Conservation (phyloP, 768 basidiomycete species). For the Mycena kentingensis region DNA sequence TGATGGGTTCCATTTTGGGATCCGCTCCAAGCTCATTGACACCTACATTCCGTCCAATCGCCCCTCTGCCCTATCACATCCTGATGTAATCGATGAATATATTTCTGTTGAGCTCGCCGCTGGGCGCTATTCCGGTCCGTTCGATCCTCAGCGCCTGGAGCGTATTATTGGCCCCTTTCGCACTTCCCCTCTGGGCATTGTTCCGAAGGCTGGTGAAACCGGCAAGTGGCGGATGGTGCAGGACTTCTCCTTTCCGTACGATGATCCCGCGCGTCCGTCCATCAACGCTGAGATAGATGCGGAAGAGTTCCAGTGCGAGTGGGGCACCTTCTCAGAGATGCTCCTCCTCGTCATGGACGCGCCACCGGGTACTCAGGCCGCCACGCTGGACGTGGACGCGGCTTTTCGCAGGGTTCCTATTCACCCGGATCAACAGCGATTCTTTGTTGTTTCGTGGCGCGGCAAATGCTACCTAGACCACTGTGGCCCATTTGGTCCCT, state of each 20-base stretch:
- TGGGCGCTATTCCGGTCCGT: conserved; percentile 18
- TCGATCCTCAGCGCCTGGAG: conserved; percentile 4
- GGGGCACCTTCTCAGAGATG: conserved; percentile 33
- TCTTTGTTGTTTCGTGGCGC: conserved; percentile 26
- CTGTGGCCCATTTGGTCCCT: conserved; percentile 28
- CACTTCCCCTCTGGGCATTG: conserved; percentile 28
- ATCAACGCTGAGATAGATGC: conserved; percentile 29
- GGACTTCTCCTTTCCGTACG: conserved; percentile 17
- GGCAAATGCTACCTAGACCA: conserved; percentile 31
- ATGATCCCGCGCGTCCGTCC: conserved; percentile 17
- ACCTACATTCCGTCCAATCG: conserved; percentile 29
- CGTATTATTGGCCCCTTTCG: conserved; percentile 26
- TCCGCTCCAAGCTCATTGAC: conserved; percentile 1
- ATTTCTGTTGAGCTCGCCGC: conserved; percentile 14
- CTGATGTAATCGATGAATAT: conserved; percentile 14
- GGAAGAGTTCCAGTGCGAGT: conserved; percentile 26
- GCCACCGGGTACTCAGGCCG: conserved; percentile 35
- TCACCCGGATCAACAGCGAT: conserved; percentile 25
- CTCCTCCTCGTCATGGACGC: conserved; percentile 26
- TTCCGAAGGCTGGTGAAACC: conserved; percentile 15
- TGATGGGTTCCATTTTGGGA: conserved; percentile 28
- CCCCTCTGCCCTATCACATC: conserved; percentile 17
- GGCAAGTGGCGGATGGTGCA: conserved; percentile 27
- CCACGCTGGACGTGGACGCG: conserved; percentile 39
- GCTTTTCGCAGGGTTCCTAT: conserved; percentile 38